Percentiles rank a stretch among this genome's conserved stretches.
Evolutionary conservation across 2,329 filamentous ascomycete genomes (phyloP).

Genomic region (Alternaria arborescens): DNA sequence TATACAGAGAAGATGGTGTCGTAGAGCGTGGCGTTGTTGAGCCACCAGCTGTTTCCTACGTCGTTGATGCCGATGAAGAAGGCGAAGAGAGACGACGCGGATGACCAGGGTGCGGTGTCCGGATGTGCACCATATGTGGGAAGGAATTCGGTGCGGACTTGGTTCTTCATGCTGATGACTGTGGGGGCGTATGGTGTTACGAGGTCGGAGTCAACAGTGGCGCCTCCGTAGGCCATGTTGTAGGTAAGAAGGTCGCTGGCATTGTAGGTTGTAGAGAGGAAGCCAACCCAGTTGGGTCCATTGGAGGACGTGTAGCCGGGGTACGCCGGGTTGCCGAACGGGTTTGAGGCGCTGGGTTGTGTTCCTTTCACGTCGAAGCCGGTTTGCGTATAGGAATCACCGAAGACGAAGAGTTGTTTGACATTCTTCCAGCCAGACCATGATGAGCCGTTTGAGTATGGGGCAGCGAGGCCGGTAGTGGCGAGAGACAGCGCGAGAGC

Average conservation of each 20-base stretch:
- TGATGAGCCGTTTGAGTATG: slow-evolving; percentile 21
- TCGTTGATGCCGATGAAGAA: slow-evolving; percentile 68
- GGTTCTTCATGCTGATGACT: slow-evolving; percentile 61
- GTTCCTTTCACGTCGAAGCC: slow-evolving; percentile 64
- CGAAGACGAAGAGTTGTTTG: slow-evolving; percentile 52
- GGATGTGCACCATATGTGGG: slow-evolving; percentile 51
- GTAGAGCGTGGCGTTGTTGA: slow-evolving; percentile 46
- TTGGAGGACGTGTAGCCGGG: slow-evolving; percentile 54
- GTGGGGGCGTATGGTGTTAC: slow-evolving; percentile 60
- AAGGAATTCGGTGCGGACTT: slow-evolving; percentile 58
- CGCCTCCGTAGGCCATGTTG: slow-evolving; percentile 61
- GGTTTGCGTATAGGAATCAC: slow-evolving; percentile 68
- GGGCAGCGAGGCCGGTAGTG: slow-evolving; percentile 31
- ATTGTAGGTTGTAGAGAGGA: slow-evolving; percentile 48
- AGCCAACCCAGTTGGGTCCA: slow-evolving; percentile 67
- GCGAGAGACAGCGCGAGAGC: slow-evolving; percentile 34
- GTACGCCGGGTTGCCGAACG: slow-evolving; percentile 68
- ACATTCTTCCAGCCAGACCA: slow-evolving; percentile 48
- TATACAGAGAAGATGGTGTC: slow-evolving; percentile 52
- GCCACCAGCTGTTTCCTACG: slow-evolving; percentile 60
- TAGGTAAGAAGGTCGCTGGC: slow-evolving; percentile 59
- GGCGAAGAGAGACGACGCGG: slow-evolving; percentile 57
- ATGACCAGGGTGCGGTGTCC: slow-evolving; percentile 54
- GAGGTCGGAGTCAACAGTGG: slow-evolving; percentile 52
- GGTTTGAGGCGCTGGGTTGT: slow-evolving; percentile 63